These are phyloP conservation scores for Sporothrix curviconia DNA, from an alignment of 2,329 filamentous ascomycete genomes.

Conservation along the genomic window DNA sequence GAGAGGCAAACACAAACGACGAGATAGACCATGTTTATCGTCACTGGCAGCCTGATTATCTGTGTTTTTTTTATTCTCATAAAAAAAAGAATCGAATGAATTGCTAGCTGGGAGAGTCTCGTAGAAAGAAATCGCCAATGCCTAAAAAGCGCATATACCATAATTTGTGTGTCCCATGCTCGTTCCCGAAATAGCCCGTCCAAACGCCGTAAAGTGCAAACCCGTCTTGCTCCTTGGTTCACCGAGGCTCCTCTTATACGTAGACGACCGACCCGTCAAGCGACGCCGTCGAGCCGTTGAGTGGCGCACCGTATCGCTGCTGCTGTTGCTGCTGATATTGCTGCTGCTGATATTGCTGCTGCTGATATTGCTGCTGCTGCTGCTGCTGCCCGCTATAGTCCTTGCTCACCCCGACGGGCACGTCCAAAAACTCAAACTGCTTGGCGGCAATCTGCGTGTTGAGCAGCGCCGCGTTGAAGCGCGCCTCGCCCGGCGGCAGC, in stretches of 20 bases:
- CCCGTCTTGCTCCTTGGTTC: no score
- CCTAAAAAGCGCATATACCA: no score
- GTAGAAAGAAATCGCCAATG: no score
- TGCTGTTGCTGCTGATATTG: not conserved
- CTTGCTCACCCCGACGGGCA: constrained; percentile 33
- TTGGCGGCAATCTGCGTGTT: constrained; percentile 83
- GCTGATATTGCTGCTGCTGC: not conserved
- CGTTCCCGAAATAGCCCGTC: no score
- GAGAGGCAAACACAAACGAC: not conserved
- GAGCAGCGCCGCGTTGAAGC: constrained; percentile 83
- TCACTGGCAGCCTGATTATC: no score
- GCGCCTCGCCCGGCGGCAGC: constrained; percentile 81
- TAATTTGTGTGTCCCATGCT: no score
- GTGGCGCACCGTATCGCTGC: not conserved
- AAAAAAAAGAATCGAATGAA: no score
- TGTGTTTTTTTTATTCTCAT: no score
- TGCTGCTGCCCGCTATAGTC: constrained; percentile 14
- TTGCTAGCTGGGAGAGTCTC: no score
- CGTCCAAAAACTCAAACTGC: constrained; percentile 66
- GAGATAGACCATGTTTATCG: no score
- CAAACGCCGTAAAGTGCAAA: no score
- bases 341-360: not conserved
- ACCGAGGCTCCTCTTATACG: no score
- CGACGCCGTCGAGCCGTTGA: not conserved
- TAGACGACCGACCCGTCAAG: constrained; percentile 7